Conservation (phyloP, 2,329 filamentous ascomycete genomes). For the Colletotrichum sansevieriae region DNA sequence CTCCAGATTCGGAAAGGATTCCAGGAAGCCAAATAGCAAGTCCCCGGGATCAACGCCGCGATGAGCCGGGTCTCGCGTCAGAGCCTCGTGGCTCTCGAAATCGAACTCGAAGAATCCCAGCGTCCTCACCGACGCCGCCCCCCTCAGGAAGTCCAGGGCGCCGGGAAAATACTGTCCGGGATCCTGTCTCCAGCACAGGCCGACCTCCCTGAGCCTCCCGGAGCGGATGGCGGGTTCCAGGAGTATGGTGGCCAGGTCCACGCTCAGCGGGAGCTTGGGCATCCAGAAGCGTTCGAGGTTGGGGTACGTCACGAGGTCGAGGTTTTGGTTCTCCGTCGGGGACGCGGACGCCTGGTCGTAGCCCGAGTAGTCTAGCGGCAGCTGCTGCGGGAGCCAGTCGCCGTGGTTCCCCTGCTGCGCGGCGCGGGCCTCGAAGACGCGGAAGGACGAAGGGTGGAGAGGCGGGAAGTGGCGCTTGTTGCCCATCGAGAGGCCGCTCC, state of each 20-base stretch:
- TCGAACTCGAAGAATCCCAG: conserved; percentile 53
- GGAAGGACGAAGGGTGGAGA: conserved; percentile 42
- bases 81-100: conserved; percentile 46
- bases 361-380: conserved; percentile 40
- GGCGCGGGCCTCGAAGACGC: conserved; percentile 47
- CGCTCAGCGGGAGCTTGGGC: conserved; percentile 37
- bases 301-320: conserved; percentile 33
- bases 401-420: conserved; percentile 50
- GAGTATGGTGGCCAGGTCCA: conserved; percentile 35
- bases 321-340: conserved; percentile 3
- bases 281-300: conserved; percentile 42
- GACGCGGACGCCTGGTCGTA: conserved; percentile 16
- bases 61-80: conserved; percentile 33
- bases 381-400: conserved; percentile 45
- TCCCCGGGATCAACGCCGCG: conserved; percentile 25
- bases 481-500: conserved; percentile 40
- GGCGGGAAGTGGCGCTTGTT: conserved; percentile 40
- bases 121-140: conserved; percentile 49
- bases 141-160: conserved; percentile 53
- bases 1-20: conserved; percentile 42
- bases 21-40: conserved; percentile 40
- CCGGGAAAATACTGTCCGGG: conserved; percentile 47
- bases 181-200: conserved; percentile 40
- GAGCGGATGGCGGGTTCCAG: conserved; percentile 46
- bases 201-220: conserved; percentile 51